phyloP scores from a whole-genome alignment of 352 stramenopile genomes.

The Pythium sukuiense region DNA sequence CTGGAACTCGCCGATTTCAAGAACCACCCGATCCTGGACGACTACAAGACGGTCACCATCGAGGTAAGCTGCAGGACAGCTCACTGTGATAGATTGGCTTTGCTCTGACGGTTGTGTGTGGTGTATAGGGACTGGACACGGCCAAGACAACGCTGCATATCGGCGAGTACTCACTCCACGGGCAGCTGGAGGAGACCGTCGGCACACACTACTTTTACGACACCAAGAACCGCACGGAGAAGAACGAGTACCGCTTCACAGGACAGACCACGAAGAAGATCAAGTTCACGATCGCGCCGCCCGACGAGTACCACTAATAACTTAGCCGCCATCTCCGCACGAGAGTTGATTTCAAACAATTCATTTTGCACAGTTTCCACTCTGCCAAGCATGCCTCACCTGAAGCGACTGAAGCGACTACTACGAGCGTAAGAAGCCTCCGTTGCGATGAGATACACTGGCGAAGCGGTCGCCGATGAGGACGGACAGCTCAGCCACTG shows the following conservation, averaged over 20 bases:
- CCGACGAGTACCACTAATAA: constrained; percentile 36
- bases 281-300: constrained; percentile 76
- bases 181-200: constrained; percentile 69
- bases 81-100: background rate
- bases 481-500: constrained; percentile 1
- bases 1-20: constrained; percentile 81
- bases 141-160: constrained; percentile 61
- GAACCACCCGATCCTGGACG: constrained; percentile 76
- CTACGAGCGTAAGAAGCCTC: background rate
- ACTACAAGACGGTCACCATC: constrained; percentile 59
- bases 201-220: constrained; percentile 84
- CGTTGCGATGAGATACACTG: background rate
- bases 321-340: background rate
- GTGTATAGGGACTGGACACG: constrained; percentile 64
- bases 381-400: background rate
- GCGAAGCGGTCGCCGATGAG: background rate
- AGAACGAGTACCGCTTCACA: constrained; percentile 54
- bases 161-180: constrained; percentile 69
- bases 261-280: constrained; percentile 80
- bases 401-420: background rate
- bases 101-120: constrained; percentile 3
- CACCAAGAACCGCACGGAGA: constrained; percentile 41
- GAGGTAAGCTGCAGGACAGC: constrained; percentile 37
- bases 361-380: constrained; percentile 15
- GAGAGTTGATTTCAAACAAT: constrained; percentile 17